Base-by-base conservation (phyloP, 78 protist genomes). In the Polysphondylium violaceum region DNA sequence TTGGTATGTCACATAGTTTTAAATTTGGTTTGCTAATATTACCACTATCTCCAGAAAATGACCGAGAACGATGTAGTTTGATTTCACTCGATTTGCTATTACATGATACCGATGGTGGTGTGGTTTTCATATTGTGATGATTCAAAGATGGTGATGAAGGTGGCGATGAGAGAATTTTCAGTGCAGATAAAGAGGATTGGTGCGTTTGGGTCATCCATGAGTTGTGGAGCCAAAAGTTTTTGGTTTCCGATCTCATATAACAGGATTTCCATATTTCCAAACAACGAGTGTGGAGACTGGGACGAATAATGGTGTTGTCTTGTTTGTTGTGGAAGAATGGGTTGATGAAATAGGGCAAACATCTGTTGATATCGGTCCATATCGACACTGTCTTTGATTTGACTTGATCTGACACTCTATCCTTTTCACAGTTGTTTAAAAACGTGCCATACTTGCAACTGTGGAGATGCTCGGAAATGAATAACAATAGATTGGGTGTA, bases 391-490 rank as follows among this genome's bases (percentile, higher is more conserved):
- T 92, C 47, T 58, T 59, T 4, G 77, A 27, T 47, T 53, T 72
- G 3, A 72, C 64, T n/a, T 83, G 56, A 29, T 56, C 35, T 12
- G 19, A 31, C 16, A 36, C 38, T 21, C 95, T 19, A 65, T 75
- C 79, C 19, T 78, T 71, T 47, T 92, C 88, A 60, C 76, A 61
- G 16, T 92, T 79, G 25, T 29, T 9, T 23, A 92, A 38, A 44
- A 92, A 92, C 19, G 95, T 92, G 19, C 95, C 95, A 40, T 73
- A 75, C 53, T 86, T 76, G 51, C 95, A 92, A n/a, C 43, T 33
- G 38, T 41, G 56, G 11, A 77, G 41, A 55, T 79, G 81, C 16
- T 74, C 75, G 1, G 65, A 16, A 4, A 88, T 27, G 31, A 69
- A 72, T 25, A 87, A 2, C 17, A 97, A 86, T 19, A 90, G 74